Conservation (phyloP, 352 stramenopile genomes). For the Globisporangium carolinianum region DNA sequence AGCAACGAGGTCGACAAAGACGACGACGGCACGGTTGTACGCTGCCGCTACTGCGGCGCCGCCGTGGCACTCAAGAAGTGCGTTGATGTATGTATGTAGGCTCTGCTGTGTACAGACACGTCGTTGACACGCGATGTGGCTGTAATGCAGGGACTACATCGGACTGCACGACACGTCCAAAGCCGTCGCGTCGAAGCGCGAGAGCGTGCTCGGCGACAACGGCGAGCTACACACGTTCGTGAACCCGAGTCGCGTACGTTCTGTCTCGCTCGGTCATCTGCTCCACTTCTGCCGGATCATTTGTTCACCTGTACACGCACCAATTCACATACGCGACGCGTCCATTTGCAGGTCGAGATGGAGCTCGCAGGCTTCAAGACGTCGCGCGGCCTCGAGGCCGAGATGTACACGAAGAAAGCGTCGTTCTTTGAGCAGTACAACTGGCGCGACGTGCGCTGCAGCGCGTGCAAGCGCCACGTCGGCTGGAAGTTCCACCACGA, state of each 20-base stretch:
- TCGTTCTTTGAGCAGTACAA: slow-evolving; percentile 83
- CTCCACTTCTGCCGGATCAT: no score
- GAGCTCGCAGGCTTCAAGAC: slow-evolving; percentile 69
- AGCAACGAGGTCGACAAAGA: slow-evolving; percentile 15
- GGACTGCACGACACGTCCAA: slow-evolving; percentile 71
- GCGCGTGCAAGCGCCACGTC: slow-evolving; percentile 67
- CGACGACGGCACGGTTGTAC: slow-evolving; percentile 28
- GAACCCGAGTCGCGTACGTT: slow-evolving; percentile 56
- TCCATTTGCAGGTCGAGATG: slow-evolving; percentile 49
- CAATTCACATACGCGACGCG: background rate
- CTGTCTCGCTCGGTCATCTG: no score
- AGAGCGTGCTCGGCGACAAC: slow-evolving; percentile 39
- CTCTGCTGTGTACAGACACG: no score
- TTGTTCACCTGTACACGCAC: background rate
- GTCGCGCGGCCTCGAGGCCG: slow-evolving; percentile 43
- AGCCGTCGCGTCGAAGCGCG: slow-evolving; percentile 40
- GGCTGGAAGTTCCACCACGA: slow-evolving; percentile 83
- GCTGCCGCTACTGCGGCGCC: slow-evolving; percentile 74
- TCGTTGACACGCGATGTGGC: background rate
- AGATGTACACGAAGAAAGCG: slow-evolving; percentile 62
- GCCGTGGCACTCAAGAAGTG: slow-evolving; percentile 62
- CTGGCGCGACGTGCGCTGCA: slow-evolving; percentile 69
- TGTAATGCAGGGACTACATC: slow-evolving; percentile 48
- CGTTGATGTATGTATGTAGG: background rate
- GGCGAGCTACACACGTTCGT: slow-evolving; percentile 72